Evolutionary conservation across 2,329 filamentous ascomycete genomes (phyloP).

Genomic region (Fusarium domesticum): DNA sequence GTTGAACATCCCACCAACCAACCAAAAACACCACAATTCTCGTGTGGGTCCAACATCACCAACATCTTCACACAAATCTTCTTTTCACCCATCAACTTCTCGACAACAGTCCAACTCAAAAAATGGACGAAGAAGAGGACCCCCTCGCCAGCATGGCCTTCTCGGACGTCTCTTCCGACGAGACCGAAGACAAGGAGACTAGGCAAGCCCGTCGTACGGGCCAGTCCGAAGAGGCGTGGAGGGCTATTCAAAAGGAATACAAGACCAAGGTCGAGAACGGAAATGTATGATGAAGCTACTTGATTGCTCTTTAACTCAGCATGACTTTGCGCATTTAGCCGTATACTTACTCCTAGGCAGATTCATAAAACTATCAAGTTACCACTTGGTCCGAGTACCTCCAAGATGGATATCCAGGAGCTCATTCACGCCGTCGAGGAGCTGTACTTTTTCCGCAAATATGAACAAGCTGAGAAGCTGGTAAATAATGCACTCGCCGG

Average conservation of each 20-base stretch:
- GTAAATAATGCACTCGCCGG: slow-evolving; percentile 35
- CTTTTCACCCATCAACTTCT: neutral
- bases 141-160: slow-evolving; percentile 33
- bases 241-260: slow-evolving; percentile 45
- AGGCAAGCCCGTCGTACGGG: slow-evolving; percentile 35
- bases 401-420: slow-evolving; percentile 50
- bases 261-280: slow-evolving; percentile 52
- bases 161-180: slow-evolving; percentile 36
- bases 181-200: slow-evolving; percentile 31
- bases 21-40: slow-evolving; percentile 4
- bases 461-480: slow-evolving; percentile 44
- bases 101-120: neutral
- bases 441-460: slow-evolving; percentile 53
- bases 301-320: too few relatives aligned
- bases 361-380: slow-evolving; percentile 43
- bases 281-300: slow-evolving; percentile 39
- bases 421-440: slow-evolving; percentile 56
- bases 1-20: slow-evolving; percentile 3
- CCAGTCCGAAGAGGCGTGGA: slow-evolving; percentile 51
- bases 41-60: slow-evolving; percentile 19
- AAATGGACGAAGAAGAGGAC: slow-evolving; percentile 31
- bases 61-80: neutral
- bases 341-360: slow-evolving; percentile 32
- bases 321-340: too few relatives aligned
- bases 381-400: slow-evolving; percentile 37